phyloP scores from a whole-genome alignment of 192 early-diverging fungal species.

The Coemansia javaensis region DNA sequence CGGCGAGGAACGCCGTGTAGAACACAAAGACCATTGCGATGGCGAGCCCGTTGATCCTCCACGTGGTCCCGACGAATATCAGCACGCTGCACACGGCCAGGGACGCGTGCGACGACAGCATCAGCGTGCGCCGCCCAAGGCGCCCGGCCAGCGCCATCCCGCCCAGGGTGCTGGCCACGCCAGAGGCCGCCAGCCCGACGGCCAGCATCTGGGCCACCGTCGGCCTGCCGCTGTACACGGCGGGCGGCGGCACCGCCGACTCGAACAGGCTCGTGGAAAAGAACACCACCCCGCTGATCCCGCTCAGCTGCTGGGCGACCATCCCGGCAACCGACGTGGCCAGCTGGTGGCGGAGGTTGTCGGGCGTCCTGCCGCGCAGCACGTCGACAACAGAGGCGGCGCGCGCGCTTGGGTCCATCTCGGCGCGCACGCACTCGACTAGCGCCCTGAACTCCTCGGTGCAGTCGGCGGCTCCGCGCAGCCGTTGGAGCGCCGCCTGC shows the following conservation, averaged over 20 bases:
- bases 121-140: conserved; percentile 61
- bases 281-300: conserved; percentile 75
- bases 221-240: conserved; percentile 12
- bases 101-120: conserved; percentile 58
- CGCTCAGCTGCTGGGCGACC: conserved; percentile 70
- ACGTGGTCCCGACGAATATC: conserved; percentile 56
- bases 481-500: conserved; percentile 37
- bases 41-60: conserved; percentile 43
- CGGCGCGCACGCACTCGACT: conserved; percentile 23
- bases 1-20: conserved; percentile 64
- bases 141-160: conserved; percentile 55
- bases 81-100: conserved; percentile 57
- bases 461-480: conserved; percentile 51
- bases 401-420: conserved; percentile 9
- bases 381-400: conserved; percentile 44
- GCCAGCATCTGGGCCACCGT: conserved; percentile 38
- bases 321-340: conserved; percentile 58
- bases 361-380: conserved; percentile 50
- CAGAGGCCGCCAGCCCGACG: conserved; percentile 20
- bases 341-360: conserved; percentile 57
- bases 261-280: conserved; percentile 72
- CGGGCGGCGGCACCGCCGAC: conserved; percentile 7
- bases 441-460: conserved; percentile 58
- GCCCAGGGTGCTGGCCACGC: conserved; percentile 9
- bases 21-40: conserved; percentile 63